A percentile compares a stretch with the other conserved stretches of the same genome.
Evolutionary conservation across 169 alveolate species (phyloP).

Genomic region (Plasmodium adleri): DNA sequence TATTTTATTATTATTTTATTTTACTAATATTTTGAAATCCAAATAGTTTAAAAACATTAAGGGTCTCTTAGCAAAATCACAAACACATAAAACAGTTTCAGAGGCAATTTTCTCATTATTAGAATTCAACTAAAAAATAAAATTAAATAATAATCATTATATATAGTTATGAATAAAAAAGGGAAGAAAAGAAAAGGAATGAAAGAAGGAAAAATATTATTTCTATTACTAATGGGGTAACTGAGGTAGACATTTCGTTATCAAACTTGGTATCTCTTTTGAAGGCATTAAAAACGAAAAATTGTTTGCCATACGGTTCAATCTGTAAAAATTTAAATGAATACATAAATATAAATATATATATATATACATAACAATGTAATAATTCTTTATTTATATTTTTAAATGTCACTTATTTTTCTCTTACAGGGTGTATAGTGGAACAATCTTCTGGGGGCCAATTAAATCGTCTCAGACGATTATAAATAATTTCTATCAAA

Average conservation of each 20-base stretch:
- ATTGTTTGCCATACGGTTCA: conserved; percentile 72
- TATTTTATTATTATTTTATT: not conserved
- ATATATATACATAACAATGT: too few relatives aligned
- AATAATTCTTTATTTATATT: too few relatives aligned
- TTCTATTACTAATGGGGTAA: conserved; percentile 47
- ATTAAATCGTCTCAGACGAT: conserved; percentile 68
- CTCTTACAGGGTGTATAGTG: conserved; percentile 69
- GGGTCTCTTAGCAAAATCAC: conserved; percentile 82
- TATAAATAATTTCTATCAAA: conserved; percentile 45
- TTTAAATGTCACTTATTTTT: conserved; percentile 2
- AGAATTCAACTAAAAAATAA: conserved; percentile 22
- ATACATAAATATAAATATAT: not conserved
- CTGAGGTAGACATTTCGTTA: conserved; percentile 42
- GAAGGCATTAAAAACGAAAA: conserved; percentile 64
- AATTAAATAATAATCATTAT: not conserved
- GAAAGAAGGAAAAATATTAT: not conserved
- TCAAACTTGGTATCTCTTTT: conserved; percentile 67
- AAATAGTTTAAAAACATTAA: conserved; percentile 79
- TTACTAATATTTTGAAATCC: conserved; percentile 77
- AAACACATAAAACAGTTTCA: conserved; percentile 80
- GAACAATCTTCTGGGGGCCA: conserved; percentile 76
- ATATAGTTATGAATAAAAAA: not conserved
- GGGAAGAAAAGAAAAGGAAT: not conserved
- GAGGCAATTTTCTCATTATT: conserved; percentile 72
- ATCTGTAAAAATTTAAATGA: conserved; percentile 7